Conservation (phyloP, 1,284 basidiomycete genomes). For the Schizophyllum amplum region DNA sequence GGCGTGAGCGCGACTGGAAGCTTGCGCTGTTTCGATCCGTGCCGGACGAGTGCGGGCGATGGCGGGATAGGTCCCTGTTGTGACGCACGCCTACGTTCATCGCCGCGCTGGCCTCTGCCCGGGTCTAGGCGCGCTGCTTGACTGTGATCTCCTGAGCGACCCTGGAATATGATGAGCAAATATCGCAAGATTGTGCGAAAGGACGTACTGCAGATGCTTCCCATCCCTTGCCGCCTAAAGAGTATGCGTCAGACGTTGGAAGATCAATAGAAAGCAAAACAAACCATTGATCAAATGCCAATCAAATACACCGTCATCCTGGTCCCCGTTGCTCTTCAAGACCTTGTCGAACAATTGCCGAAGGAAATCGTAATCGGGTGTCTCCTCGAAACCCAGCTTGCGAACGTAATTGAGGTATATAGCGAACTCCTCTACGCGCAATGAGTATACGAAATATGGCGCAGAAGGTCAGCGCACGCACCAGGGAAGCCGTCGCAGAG, state of each 20-base stretch:
- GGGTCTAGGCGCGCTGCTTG: slow-evolving; percentile 27
- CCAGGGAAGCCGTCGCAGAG: slow-evolving; percentile 90
- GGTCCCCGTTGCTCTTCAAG: slow-evolving; percentile 80
- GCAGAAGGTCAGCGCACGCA: too few species aligned
- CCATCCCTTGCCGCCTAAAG: slow-evolving; percentile 85
- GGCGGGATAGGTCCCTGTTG: slow-evolving; percentile 48
- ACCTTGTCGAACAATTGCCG: slow-evolving; percentile 89
- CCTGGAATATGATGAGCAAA: slow-evolving; percentile 40
- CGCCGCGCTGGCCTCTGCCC: slow-evolving; percentile 21
- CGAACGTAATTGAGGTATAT: slow-evolving; percentile 87
- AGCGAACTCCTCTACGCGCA: slow-evolving; percentile 86
- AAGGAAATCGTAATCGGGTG: slow-evolving; percentile 93
- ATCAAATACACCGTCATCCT: slow-evolving; percentile 85
- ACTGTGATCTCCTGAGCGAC: slow-evolving; percentile 40
- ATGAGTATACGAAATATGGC: too few species aligned
- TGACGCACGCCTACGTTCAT: slow-evolving; percentile 49
- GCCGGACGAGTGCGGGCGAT: slow-evolving; percentile 67
- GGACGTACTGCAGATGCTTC: slow-evolving; percentile 60
- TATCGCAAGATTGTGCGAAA: slow-evolving; percentile 52
- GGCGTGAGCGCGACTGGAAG: slow-evolving; percentile 48
- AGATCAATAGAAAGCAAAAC: too few species aligned
- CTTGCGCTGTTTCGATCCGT: slow-evolving; percentile 61
- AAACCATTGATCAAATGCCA: slow-evolving; percentile 82
- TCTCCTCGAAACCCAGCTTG: slow-evolving; percentile 88
- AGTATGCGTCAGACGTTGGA: slow-evolving; percentile 2